Evolutionary conservation across 2,329 filamentous ascomycete species (phyloP), one percentile per base, ranked within the genome.

Genomic region (Monosporascus sp.): DNA sequence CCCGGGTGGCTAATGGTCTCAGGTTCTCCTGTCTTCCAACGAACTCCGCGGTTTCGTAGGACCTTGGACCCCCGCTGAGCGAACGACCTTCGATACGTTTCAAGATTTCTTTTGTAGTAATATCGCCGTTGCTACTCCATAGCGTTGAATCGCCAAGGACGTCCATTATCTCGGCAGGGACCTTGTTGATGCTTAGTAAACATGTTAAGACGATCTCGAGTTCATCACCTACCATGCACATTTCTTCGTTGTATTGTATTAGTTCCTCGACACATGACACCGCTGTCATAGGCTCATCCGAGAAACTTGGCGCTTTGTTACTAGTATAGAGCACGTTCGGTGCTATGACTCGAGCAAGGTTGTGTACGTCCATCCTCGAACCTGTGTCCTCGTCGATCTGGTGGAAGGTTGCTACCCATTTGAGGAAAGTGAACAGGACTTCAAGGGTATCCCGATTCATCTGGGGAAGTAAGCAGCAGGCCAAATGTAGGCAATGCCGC

Each of bases 361-460:
- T 99, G 75, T 96, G 91, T 50, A 96, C 89, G 68, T 99, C 94
- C 94, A 99, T 99, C 78, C 97, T 97, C 62, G 93, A 97, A 25
- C 94, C 94, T 22, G 88, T 89, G 68, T 99, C 94, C 65, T 99
- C 94, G 63, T 99, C 94, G 15, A 99, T 86, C 66, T 97, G 92
- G 57, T 95, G 93, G 76, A 99, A 99, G 2, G 92, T 96, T 5
- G 92, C 91, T 5, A 92, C 90, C 93, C 94, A 99, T 65, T 96
- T 96, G 47, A 99, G 79, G 78, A 99, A 99, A 49, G 86, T 89
- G 73, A 97, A 97, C 2, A 99, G 73, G 42, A 99, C 91, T 72
- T 99, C 94, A 71, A 99, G 85, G 18, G 89, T 92, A 70, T 99
- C 94, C 54, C 94, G 84, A 68, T 99, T 91, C 48, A 86, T 82